phyloP scores from a whole-genome alignment of 2,329 filamentous ascomycete genomes.

The Penicillium corylophilum region DNA sequence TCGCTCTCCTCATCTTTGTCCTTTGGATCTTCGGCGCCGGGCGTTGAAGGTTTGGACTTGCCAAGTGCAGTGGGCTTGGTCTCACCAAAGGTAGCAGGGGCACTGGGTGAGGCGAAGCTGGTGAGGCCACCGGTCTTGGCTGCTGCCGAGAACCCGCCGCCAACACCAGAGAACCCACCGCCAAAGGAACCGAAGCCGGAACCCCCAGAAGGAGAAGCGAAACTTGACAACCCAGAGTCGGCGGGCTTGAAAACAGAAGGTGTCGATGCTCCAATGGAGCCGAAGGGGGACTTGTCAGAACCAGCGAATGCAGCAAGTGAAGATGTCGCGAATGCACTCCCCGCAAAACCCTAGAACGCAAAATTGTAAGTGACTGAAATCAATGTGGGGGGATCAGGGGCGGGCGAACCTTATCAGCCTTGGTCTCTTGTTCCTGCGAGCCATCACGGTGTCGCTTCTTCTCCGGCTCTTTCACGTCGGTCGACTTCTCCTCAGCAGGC shows the following conservation, averaged over 20 bases:
- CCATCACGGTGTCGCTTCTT: conserved; percentile 46
- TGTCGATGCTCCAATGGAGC: conserved; percentile 50
- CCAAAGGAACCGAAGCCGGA: conserved; percentile 42
- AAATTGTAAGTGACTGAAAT: background rate
- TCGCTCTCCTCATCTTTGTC: conserved; percentile 49
- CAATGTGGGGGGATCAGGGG: background rate
- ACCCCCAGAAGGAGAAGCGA: conserved; percentile 30
- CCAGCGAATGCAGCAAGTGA: conserved; percentile 66
- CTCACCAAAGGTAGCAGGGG: conserved; percentile 44
- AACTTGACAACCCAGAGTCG: conserved; percentile 26
- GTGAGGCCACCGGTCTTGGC: conserved; percentile 52
- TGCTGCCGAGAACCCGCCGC: conserved; percentile 52
- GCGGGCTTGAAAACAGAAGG: conserved; percentile 44
- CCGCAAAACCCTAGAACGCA: conserved; percentile 27
- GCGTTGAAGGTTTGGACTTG: conserved; percentile 56
- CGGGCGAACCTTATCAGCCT: conserved; percentile 26
- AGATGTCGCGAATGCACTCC: conserved; percentile 53
- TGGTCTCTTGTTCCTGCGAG: conserved; percentile 37
- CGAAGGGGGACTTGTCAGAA: conserved; percentile 64
- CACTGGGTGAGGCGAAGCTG: conserved; percentile 67
- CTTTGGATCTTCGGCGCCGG: conserved; percentile 67
- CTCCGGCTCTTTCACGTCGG: conserved; percentile 27
- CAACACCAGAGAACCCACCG: conserved; percentile 38
- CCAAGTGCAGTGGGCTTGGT: conserved; percentile 43
- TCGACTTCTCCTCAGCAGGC: background rate